Evolutionary conservation across 2,329 filamentous ascomycete species (phyloP), one percentile per base, ranked within the genome.

Genomic region (Aschersonia sp.): DNA sequence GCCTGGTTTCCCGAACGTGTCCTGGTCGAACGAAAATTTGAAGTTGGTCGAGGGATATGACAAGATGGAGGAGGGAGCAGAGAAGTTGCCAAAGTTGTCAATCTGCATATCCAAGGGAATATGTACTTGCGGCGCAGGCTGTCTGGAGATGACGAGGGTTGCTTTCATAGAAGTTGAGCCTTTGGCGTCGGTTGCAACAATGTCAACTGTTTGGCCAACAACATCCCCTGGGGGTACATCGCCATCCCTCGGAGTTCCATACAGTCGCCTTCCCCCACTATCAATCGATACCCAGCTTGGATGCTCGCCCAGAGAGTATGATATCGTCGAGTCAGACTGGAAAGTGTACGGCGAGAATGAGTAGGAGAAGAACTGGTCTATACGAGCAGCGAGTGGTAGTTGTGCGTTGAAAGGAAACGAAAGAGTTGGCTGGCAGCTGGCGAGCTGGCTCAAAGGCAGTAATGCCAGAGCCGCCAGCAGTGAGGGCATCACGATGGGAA

Each of bases 371-470:
- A 72, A 70, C 55, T 81, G 59, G 41, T 74, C 76, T 50, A 84
- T 70, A 53, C 84, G 76, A 22, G 86, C 87, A 47, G 89, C 82
- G 4, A 83, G 82, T 32, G 87, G 87, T 1, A 94, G 74, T 62
- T 95, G 88, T 2, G 85, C 81, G 63, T 92, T 94, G 62, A 94
- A 72, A 1, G 87, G 87, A 55, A 89, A 90, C 44, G 70, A 66
- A 44, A 71, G 58, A 30, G 61, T 56, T 9, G 75, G 75, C 14
- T 62, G 57, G 46, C 66, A 61, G 39, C 49, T 53, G n/a, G 59
- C 61, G 35, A 64, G 53, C 31, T 52, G 53, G 41, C 59, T 40
- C 48, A 67, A 50, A 37, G 56, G 50, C 44, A 66, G 51, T 50
- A 55, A 46, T 50, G 54, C 49, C 55, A 58, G 46, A 51, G 52